Percentiles rank a stretch among this genome's conserved stretches.
phyloP scores from a whole-genome alignment of 192 early-diverging fungal species.

The Dissophora globulifera region DNA sequence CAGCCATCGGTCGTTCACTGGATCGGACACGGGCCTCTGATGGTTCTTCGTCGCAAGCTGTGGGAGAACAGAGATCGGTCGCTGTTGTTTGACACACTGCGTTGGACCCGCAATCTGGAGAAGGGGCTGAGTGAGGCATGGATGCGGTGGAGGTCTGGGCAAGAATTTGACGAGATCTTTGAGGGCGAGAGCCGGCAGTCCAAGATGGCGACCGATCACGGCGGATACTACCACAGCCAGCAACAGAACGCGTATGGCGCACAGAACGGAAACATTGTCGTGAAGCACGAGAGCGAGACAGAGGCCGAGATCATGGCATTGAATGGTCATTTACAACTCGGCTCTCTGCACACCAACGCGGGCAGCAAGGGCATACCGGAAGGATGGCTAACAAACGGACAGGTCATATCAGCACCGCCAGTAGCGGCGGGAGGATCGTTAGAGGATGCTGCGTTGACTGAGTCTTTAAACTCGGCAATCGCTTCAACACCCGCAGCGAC shows the following conservation, averaged over 20 bases:
- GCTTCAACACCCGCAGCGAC: no score
- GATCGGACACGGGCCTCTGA: conserved; percentile 60
- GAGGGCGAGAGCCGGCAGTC: conserved; percentile 10
- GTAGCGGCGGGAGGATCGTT: no score
- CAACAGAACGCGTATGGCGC: not conserved
- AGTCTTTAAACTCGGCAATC: no score
- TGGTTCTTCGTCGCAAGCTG: conserved; percentile 73
- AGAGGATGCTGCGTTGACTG: no score
- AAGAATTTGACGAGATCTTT: conserved; percentile 63
- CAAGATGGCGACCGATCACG: not conserved
- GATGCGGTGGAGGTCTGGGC: conserved; percentile 74
- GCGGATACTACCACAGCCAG: no score
- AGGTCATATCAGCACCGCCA: no score
- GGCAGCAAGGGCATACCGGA: conserved; percentile 4
- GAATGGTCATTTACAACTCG: conserved; percentile 1
- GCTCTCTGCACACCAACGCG: not conserved
- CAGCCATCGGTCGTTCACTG: conserved; percentile 51
- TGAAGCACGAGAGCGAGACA: conserved; percentile 11
- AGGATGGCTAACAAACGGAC: no score
- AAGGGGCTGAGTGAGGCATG: conserved; percentile 75
- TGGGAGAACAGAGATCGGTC: conserved; percentile 84
- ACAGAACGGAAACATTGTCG: conserved; percentile 32
- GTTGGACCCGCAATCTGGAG: conserved; percentile 89
- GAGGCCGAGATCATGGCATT: not conserved
- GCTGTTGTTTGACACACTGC: conserved; percentile 86